Conservation (phyloP, 164 flowering plant genomes). For the Kalanchoe fedtschenkoi region DNA sequence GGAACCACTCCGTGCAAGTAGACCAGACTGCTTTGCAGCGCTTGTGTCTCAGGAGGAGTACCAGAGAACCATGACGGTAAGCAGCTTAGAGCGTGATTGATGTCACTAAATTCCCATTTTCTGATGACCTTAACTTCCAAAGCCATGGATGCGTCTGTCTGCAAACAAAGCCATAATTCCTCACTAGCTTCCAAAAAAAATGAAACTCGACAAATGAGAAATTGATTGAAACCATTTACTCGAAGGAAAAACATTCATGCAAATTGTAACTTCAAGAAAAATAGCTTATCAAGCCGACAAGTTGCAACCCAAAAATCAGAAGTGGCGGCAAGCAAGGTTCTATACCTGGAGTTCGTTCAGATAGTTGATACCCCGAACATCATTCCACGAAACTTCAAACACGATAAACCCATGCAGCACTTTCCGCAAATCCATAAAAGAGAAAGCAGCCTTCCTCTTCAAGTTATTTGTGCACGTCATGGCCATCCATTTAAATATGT, state of each 20-base stretch:
- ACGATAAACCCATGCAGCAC: slow-evolving; percentile 26
- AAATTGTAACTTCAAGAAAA: no score
- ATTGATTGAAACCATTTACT: no score
- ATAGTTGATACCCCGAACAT: slow-evolving; percentile 26
- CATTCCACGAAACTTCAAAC: slow-evolving; percentile 25
- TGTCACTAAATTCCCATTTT: slow-evolving; percentile 24
- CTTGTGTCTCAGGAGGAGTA: slow-evolving; percentile 11
- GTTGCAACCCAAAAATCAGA: background rate
- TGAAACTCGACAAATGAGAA: background rate
- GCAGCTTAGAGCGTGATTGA: slow-evolving; percentile 17
- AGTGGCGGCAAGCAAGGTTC: background rate
- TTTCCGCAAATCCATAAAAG: slow-evolving; percentile 16
- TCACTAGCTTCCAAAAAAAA: background rate
- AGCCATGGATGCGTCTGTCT: slow-evolving; percentile 27
- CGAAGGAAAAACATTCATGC: no score
- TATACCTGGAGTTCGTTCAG: slow-evolving; percentile 27
- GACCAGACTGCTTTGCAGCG: slow-evolving; percentile 8
- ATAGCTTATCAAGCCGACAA: no score
- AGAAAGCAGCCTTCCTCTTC: slow-evolving; percentile 14
- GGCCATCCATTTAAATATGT: slow-evolving; percentile 19
- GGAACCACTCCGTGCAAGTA: slow-evolving; percentile 4
- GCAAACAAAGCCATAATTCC: slow-evolving; percentile 2
- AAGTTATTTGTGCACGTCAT: slow-evolving; percentile 15
- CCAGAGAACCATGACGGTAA: slow-evolving; percentile 22
- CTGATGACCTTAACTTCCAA: slow-evolving; percentile 23